phyloP scores from a whole-genome alignment of 176 grass and related monocot species.

The Chloris gayana region DNA sequence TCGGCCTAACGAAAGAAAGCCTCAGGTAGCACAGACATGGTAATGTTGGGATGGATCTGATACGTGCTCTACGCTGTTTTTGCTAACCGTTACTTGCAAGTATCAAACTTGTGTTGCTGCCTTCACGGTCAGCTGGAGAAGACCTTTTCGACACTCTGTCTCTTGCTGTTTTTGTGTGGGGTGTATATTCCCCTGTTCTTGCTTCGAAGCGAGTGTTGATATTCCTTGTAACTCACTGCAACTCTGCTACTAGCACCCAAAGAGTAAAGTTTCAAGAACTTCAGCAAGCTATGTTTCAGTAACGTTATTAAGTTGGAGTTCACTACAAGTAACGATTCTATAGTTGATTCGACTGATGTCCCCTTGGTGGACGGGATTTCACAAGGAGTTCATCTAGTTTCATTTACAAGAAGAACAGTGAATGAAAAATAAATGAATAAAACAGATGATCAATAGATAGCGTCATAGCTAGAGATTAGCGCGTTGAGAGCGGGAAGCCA shows the following conservation, averaged over 20 bases:
- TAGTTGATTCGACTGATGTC: not conserved
- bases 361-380: not conserved
- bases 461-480: not conserved
- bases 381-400: not conserved
- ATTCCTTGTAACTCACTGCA: not conserved
- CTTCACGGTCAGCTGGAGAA: not conserved
- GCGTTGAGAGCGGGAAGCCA: conserved; percentile 67
- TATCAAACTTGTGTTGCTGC: not conserved
- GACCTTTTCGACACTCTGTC: not conserved
- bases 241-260: not conserved
- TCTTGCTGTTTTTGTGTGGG: not conserved
- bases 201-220: not conserved
- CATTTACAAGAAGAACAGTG: not conserved
- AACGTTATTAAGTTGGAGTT: not conserved
- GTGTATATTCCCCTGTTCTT: not conserved
- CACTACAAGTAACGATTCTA: too few species aligned
- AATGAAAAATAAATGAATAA: not conserved
- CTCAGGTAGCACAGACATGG: not conserved
- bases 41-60: not conserved
- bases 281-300: not conserved
- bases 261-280: not conserved
- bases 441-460: too few species aligned
- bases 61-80: not conserved
- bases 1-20: not conserved
- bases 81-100: conserved; percentile 19